Percentiles rank a stretch among this genome's conserved stretches.
These are phyloP conservation scores for Carex scoparia DNA, from an alignment of 176 grass and related monocot species.

Conservation along the genomic window DNA sequence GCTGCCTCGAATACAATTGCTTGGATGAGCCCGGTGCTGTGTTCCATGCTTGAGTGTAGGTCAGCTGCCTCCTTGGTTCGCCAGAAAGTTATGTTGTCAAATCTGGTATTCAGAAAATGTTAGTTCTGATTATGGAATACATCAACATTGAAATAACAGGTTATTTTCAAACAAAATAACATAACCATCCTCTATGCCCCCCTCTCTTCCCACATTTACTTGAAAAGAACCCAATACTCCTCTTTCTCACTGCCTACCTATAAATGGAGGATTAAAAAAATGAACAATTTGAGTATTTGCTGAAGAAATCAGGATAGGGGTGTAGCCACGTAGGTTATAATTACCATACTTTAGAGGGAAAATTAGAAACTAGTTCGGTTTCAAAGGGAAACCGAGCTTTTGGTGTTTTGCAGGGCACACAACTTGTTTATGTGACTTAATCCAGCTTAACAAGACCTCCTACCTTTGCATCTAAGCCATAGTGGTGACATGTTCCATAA, in stretches of 20 bases:
- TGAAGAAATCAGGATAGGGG: neutral
- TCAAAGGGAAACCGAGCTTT: neutral
- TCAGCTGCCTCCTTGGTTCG: constrained; percentile 64
- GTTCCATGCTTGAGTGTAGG: constrained; percentile 66
- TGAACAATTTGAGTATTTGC: neutral
- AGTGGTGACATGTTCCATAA: neutral
- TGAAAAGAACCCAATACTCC: neutral
- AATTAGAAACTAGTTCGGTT: neutral
- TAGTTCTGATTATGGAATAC: neutral
- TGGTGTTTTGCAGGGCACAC: neutral
- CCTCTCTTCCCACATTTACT: neutral
- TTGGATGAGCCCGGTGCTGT: constrained; percentile 84
- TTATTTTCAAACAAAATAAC: neutral
- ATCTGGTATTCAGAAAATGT: constrained; percentile 36
- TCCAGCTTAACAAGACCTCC: neutral
- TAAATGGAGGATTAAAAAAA: neutral
- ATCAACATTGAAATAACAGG: neutral
- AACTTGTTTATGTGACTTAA: neutral
- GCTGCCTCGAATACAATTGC: constrained; percentile 92
- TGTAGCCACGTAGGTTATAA: neutral
- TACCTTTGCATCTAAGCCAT: neutral
- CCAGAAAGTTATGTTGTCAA: constrained; percentile 79
- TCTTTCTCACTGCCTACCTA: neutral
- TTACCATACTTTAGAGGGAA: neutral
- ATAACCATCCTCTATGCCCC: neutral